These are phyloP conservation scores for Triticum aestivum DNA, from an alignment of 176 grass and related monocot genomes.

Conservation along the genomic window IWGSC_CS_RefSeq_v2.1 NC_057796.1:63166021-63166520, in stretches of 20 bases:
- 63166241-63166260: slow-evolving; percentile 81
- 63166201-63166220: slow-evolving; percentile 99
- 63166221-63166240: slow-evolving; percentile 91
- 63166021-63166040: slow-evolving; percentile 82
- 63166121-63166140: slow-evolving; percentile 34
- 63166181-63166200: slow-evolving; percentile 98
- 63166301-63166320: slow-evolving; percentile 3
- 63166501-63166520: slow-evolving; percentile 97
- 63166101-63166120: slow-evolving; percentile 11
- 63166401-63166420: neutral
- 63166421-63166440: slow-evolving; percentile 14
- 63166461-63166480: slow-evolving; percentile 89
- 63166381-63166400: slow-evolving; percentile 1
- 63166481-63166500: slow-evolving; percentile 90
- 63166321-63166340: neutral
- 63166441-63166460: slow-evolving; percentile 83
- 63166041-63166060: slow-evolving; percentile 75
- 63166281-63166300: slow-evolving; percentile 11
- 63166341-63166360: neutral
- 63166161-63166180: slow-evolving; percentile 97
- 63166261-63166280: slow-evolving; percentile 63
- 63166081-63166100: slow-evolving; percentile 9
- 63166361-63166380: neutral
- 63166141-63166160: slow-evolving; percentile 79
- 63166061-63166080: slow-evolving; percentile 10